phyloP scores from a whole-genome alignment of 805 yeast genomes.

The Yarrowia keelungensis region DNA sequence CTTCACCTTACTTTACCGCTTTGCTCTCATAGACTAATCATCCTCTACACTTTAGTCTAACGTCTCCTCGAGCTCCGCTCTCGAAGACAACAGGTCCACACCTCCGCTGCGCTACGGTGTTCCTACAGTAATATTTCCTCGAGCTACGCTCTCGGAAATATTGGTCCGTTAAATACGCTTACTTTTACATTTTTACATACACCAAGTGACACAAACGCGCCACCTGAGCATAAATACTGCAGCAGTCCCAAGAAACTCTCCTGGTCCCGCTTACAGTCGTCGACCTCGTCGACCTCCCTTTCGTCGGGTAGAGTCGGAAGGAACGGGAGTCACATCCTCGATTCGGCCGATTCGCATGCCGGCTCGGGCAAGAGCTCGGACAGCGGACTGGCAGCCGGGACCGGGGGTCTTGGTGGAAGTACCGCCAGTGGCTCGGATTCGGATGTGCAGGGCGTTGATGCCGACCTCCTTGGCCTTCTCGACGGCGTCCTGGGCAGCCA shows the following conservation, averaged over 20 bases:
- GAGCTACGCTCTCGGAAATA: too few relatives aligned
- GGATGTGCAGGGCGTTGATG: constrained; percentile 98
- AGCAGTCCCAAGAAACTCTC: too few relatives aligned
- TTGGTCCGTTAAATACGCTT: constrained; percentile 20
- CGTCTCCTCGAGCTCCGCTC: neutral
- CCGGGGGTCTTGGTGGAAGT: constrained; percentile 99
- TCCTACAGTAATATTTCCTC: neutral
- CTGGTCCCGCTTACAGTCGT: constrained; percentile 68
- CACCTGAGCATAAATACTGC: constrained; percentile 8
- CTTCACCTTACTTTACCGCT: too few relatives aligned
- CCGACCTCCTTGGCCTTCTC: constrained; percentile 99
- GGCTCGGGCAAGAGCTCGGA: constrained; percentile 99
- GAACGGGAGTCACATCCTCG: constrained; percentile 99
- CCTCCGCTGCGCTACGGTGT: too few relatives aligned
- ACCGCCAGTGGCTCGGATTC: constrained; percentile 99
- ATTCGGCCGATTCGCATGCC: constrained; percentile 99
- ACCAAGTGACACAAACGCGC: neutral
- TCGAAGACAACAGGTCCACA: neutral
- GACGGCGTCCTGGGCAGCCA: constrained; percentile 99
- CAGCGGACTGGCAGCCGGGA: constrained; percentile 99
- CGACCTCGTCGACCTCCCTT: constrained; percentile 99
- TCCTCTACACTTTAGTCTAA: too few relatives aligned
- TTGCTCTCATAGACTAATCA: too few relatives aligned
- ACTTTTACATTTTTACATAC: constrained; percentile 28
- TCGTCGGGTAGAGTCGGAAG: constrained; percentile 99